These are phyloP conservation scores for Pharus latifolius DNA, from an alignment of 176 grass and related monocot species.

Conservation along the genomic window DNA sequence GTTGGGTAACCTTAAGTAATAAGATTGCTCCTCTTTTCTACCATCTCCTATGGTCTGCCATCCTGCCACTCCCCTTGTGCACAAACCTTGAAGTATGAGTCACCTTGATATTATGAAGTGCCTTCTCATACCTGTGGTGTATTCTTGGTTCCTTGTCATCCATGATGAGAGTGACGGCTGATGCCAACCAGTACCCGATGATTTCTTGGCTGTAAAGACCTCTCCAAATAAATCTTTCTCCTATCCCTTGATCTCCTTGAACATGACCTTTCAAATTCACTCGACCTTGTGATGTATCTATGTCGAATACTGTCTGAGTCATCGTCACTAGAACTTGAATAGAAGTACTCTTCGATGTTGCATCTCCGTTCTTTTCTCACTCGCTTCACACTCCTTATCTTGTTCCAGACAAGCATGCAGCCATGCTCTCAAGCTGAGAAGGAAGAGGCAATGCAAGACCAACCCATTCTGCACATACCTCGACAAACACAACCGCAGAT, in stretches of 20 bases:
- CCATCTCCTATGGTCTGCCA: slow-evolving; percentile 9
- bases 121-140: background rate
- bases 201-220: slow-evolving; percentile 28
- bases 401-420: slow-evolving; percentile 23
- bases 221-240: slow-evolving; percentile 29
- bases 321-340: slow-evolving; percentile 8
- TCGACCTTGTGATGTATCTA: background rate
- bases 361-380: background rate
- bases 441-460: slow-evolving; percentile 24
- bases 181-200: slow-evolving; percentile 22
- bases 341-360: slow-evolving; percentile 18
- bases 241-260: slow-evolving; percentile 20
- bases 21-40: background rate
- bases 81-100: slow-evolving; percentile 39
- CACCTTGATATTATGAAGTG: slow-evolving; percentile 35
- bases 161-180: slow-evolving; percentile 9
- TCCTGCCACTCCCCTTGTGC: slow-evolving; percentile 27
- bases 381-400: slow-evolving; percentile 11
- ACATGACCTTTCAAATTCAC: background rate
- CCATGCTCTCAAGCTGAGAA: slow-evolving; percentile 18
- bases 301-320: background rate
- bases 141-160: background rate
- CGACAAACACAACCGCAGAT: slow-evolving; percentile 29
- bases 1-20: background rate
- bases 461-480: slow-evolving; percentile 16